Evolutionary conservation across 2,329 filamentous ascomycete genomes (phyloP).

Genomic region (Aureobasidium namibiae): DNA sequence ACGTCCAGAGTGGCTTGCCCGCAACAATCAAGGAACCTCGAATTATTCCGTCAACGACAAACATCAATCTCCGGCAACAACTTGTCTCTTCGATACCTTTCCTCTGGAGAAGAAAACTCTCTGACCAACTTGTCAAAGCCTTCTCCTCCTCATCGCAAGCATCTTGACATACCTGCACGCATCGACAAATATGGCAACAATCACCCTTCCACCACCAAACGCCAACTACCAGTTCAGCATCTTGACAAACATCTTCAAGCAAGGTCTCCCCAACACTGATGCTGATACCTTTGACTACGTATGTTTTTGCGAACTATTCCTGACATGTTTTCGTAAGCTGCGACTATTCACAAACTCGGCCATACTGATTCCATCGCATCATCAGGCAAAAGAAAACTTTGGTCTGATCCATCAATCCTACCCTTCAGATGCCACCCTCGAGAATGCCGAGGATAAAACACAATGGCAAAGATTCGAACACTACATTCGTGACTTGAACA

Average conservation of each 20-base stretch:
- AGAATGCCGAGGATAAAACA: constrained; percentile 34
- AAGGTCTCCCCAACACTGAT: constrained; percentile 51
- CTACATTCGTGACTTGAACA: constrained; percentile 46
- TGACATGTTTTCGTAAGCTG: too few species aligned
- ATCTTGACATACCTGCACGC: neutral
- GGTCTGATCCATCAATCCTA: constrained; percentile 55
- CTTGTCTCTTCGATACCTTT: neutral
- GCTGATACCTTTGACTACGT: constrained; percentile 57
- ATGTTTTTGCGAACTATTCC: constrained; percentile 15
- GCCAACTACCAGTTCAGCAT: constrained; percentile 20
- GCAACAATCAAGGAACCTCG: too few species aligned
- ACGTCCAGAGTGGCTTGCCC: neutral
- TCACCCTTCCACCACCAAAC: constrained; percentile 16
- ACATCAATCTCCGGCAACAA: neutral
- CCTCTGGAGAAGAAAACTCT: too few species aligned
- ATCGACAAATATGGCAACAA: constrained; percentile 6
- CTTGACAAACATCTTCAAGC: constrained; percentile 50
- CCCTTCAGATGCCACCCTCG: constrained; percentile 31
- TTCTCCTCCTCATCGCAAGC: neutral
- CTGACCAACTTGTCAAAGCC: neutral
- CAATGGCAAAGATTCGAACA: constrained; percentile 58
- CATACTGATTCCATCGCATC: too few species aligned
- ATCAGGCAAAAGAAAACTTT: constrained; percentile 46
- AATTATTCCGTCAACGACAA: constrained; percentile 2
- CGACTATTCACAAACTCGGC: too few species aligned